phyloP scores from a whole-genome alignment of 2,329 filamentous ascomycete species.

The Aureobasidium leucospermi region DNA sequence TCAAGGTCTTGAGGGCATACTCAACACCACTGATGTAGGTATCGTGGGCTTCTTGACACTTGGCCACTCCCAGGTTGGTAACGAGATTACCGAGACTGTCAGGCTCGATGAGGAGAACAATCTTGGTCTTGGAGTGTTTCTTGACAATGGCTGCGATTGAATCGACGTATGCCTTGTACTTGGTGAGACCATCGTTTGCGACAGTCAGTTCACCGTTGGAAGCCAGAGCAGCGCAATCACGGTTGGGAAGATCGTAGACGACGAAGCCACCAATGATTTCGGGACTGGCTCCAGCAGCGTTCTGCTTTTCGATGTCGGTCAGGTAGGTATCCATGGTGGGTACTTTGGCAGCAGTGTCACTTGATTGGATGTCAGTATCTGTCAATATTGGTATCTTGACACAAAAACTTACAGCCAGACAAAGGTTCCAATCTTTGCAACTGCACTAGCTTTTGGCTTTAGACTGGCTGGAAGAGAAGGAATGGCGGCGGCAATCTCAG shows the following conservation, averaged over 20 bases:
- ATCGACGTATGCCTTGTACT: conserved; percentile 35
- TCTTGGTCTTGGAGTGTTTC: conserved; percentile 45
- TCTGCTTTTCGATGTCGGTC: conserved; percentile 40
- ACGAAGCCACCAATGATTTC: conserved; percentile 47
- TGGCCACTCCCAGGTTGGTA: conserved; percentile 49
- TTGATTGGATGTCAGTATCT: conserved; percentile 15
- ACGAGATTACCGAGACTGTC: conserved; percentile 57
- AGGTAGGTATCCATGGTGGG: conserved; percentile 39
- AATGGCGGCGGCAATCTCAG: conserved; percentile 8
- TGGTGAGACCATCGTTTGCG: conserved; percentile 42
- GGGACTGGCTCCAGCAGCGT: conserved; percentile 39
- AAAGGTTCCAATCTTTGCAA: conserved; percentile 6
- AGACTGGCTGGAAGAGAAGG: conserved; percentile 23
- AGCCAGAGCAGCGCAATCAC: conserved; percentile 56
- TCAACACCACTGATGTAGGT: conserved; percentile 50
- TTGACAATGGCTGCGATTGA: conserved; percentile 47
- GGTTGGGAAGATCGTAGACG: conserved; percentile 57
- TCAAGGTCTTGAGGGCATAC: conserved; percentile 50
- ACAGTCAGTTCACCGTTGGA: conserved; percentile 57
- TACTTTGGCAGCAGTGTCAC: conserved; percentile 32
- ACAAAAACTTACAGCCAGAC: background rate
- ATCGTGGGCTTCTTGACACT: conserved; percentile 47
- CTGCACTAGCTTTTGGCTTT: background rate
- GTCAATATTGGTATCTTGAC: background rate
- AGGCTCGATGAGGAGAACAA: conserved; percentile 50